A percentile compares a stretch with the other conserved stretches of the same genome.
phyloP scores from a whole-genome alignment of 345 rosid genomes.

The Rhizophora mangle region DNA sequence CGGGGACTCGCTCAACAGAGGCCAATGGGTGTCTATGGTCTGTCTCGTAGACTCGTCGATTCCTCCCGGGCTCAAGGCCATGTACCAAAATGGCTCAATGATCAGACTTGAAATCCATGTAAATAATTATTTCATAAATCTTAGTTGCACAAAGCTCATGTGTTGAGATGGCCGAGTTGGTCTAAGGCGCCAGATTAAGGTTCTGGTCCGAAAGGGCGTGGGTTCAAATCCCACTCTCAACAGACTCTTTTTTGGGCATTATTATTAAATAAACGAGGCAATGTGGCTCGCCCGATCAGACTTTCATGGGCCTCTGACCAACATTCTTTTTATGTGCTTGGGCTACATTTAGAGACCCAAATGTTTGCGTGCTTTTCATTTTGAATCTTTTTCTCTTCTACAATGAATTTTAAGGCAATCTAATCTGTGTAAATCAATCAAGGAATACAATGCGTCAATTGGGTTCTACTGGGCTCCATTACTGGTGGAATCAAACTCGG shows the following conservation, averaged over 20 bases:
- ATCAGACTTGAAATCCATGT: slow-evolving; percentile 47
- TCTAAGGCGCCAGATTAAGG: slow-evolving; percentile 99
- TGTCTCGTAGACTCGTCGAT: slow-evolving; percentile 25
- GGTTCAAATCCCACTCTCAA: background rate
- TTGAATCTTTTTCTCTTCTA: background rate
- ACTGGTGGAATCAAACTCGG: slow-evolving; percentile 33
- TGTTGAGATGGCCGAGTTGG: slow-evolving; percentile 30
- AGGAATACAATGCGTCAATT: slow-evolving; percentile 30
- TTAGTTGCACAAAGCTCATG: background rate
- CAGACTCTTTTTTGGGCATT: accelerated
- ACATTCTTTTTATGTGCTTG: no score
- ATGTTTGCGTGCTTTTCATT: no score
- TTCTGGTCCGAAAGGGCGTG: slow-evolving; percentile 99
- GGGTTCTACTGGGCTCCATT: slow-evolving; percentile 34
- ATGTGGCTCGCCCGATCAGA: no score
- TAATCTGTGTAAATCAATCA: background rate
- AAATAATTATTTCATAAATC: background rate
- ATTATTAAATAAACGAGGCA: no score
- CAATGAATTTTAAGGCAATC: background rate
- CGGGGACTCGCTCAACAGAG: slow-evolving; percentile 27
- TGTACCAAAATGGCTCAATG: slow-evolving; percentile 62
- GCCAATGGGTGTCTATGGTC: slow-evolving; percentile 34
- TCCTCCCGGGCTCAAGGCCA: slow-evolving; percentile 35
- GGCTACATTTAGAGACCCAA: no score
- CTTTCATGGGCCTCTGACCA: no score